Evolutionary conservation across 805 yeast species (phyloP).

Genomic region (Starmerella apicola): DNA sequence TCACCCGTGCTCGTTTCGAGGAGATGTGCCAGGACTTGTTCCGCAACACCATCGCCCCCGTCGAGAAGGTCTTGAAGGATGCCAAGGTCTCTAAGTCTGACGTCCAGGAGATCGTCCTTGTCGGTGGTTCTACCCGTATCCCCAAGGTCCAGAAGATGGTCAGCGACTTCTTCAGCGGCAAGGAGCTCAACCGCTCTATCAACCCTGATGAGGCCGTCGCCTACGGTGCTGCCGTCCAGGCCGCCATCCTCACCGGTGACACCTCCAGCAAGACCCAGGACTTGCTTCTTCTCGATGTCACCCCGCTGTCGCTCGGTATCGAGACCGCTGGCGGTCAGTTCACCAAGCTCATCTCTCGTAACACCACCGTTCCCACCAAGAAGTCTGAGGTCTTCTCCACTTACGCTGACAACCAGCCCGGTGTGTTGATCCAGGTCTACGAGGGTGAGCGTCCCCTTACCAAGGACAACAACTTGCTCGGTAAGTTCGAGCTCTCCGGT

Average conservation of each 20-base stretch:
- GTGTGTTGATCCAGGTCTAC: slow-evolving; percentile 91
- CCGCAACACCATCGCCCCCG: slow-evolving; percentile 90
- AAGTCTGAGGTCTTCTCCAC: slow-evolving; percentile 95
- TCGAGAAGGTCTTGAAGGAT: slow-evolving; percentile 86
- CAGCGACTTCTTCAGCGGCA: slow-evolving; percentile 93
- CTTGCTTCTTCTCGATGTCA: slow-evolving; percentile 85
- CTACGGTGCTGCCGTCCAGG: slow-evolving; percentile 98
- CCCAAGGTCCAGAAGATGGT: slow-evolving; percentile 94
- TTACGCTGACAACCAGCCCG: slow-evolving; percentile 96
- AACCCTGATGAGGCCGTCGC: slow-evolving; percentile 99
- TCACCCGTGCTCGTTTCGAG: slow-evolving; percentile 96
- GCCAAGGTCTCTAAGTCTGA: slow-evolving; percentile 80
- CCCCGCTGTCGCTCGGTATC: slow-evolving; percentile 94
- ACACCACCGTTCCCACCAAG: slow-evolving; percentile 95
- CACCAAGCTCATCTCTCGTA: slow-evolving; percentile 97
- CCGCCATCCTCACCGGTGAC: slow-evolving; percentile 93
- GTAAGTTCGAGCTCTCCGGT: slow-evolving; percentile 92
- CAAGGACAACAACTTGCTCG: slow-evolving; percentile 88
- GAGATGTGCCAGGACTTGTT: slow-evolving; percentile 88
- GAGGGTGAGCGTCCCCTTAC: slow-evolving; percentile 98
- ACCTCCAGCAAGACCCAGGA: slow-evolving; percentile 94
- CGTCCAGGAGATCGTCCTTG: slow-evolving; percentile 85
- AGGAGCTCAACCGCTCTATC: slow-evolving; percentile 91
- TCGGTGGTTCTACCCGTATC: slow-evolving; percentile 97
- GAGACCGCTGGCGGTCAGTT: slow-evolving; percentile 99